Evolutionary conservation across 352 stramenopile genomes (phyloP).

Genomic region (Phytophthora boehmeriae): DNA sequence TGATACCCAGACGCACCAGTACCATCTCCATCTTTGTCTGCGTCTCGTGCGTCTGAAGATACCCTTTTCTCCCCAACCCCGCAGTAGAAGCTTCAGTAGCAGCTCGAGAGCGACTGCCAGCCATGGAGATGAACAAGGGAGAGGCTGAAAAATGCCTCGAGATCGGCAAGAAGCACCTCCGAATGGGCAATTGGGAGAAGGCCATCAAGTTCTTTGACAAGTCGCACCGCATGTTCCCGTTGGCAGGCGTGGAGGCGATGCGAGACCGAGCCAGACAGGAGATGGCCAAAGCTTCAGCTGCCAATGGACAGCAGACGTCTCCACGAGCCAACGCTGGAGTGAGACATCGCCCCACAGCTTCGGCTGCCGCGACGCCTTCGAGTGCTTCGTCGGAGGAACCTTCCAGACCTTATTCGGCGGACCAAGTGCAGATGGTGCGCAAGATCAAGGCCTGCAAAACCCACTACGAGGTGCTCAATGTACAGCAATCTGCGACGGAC

Average conservation of each 20-base stretch:
- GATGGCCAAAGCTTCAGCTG: conserved; percentile 47
- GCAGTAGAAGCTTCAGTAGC: conserved; percentile 11
- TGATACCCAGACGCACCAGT: neutral
- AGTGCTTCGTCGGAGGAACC: conserved; percentile 48
- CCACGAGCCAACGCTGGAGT: conserved; percentile 31
- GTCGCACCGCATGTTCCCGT: conserved; percentile 87
- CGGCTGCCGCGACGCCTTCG: conserved; percentile 27
- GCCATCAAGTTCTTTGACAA: conserved; percentile 95
- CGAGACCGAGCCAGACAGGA: conserved; percentile 72
- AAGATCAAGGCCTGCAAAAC: conserved; percentile 89
- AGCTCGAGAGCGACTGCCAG: conserved; percentile 7
- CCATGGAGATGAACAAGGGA: conserved; percentile 93
- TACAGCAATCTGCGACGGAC: conserved; percentile 74
- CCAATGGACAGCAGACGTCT: conserved; percentile 34
- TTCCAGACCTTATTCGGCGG: conserved; percentile 68
- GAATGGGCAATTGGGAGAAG: conserved; percentile 84
- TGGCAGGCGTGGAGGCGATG: conserved; percentile 86
- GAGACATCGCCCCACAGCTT: conserved; percentile 37
- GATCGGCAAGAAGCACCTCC: conserved; percentile 88
- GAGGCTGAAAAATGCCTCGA: conserved; percentile 93
- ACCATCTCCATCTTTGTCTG: conserved; percentile 4
- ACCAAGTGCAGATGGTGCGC: conserved; percentile 86
- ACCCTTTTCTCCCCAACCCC: conserved; percentile 7
- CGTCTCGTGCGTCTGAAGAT: conserved; percentile 12
- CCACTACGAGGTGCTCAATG: conserved; percentile 89